Base-by-base conservation (phyloP, 1,139 yeast genomes). In the Waltiozyma sp. region DNA sequence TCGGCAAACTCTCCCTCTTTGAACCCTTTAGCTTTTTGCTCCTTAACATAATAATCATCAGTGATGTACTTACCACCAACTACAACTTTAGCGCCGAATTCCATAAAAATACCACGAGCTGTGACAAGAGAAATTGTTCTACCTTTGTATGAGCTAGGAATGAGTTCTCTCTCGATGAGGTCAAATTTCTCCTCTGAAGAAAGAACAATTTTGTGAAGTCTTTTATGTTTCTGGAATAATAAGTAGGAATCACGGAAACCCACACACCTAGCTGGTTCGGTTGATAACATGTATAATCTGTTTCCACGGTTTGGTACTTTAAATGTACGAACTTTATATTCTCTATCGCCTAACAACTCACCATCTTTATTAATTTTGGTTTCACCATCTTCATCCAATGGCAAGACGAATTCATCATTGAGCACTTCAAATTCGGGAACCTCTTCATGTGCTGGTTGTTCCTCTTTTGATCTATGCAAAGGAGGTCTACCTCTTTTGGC, bases 201-300 rank as follows among this genome's bases (percentile, higher is more conserved):
- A 40, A 91, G 71, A 16, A 84, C 78, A 48, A 84, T 76, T 59
- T 89, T 87, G 67, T 74, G 82, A 43, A 91, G 68, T 21, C 63
- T 58, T 28, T 63, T 62, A 63, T 91, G 96, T 42, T 89, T 85
- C 58, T 88, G 94, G 66, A 91, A 91, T 48, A 91, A 70, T 45
- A 88, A 70, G 56, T 91, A 89, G 1, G 96, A 87, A 60, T 91
- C 98, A 54, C 97, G 73, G 64, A 88, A 88, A 3, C 97, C 97
- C 52, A 89, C 88, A 55, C 89, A 77, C 52, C 97, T 72, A 0
- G 98, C 97, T 1, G 96, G 96, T 58, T 89, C 97, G 0, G 97
- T 89, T 2, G 96, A 84, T 40, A 91, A 74, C 95, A 91, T 88
- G 61, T 77, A 91, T 46, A 80, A 69, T 49, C 79, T 70, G 36